Conservation (phyloP, 140 eudicot species). For the Cichorium intybus region DNA sequence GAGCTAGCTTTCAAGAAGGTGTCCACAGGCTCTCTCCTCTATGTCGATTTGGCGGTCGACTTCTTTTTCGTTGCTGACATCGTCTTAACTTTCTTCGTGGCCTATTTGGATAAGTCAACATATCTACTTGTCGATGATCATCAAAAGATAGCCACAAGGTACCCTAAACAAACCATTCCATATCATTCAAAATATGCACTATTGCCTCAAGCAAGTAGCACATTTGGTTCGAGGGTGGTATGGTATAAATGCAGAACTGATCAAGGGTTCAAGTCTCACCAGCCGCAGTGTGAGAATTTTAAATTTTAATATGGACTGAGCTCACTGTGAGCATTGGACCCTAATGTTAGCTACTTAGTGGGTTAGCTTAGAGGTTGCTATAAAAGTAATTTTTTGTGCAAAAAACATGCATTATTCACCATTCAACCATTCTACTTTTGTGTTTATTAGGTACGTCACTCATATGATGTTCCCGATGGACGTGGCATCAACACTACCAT, state of each 20-base stretch:
- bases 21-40: conserved; percentile 58
- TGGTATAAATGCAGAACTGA: no score
- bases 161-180: conserved; percentile 9
- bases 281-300: background rate
- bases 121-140: conserved; percentile 77
- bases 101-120: conserved; percentile 81
- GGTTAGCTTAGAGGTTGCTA: no score
- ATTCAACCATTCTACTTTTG: conserved; percentile 1
- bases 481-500: conserved; percentile 83
- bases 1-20: conserved; percentile 77
- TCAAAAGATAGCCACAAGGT: conserved; percentile 72
- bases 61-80: conserved; percentile 75
- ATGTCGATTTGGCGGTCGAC: conserved; percentile 67
- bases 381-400: background rate
- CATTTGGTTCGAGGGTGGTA: no score
- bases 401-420: background rate
- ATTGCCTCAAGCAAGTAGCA: no score
- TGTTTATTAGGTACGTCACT: conserved; percentile 48
- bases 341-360: background rate
- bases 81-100: conserved; percentile 81
- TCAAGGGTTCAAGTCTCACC: background rate
- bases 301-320: background rate
- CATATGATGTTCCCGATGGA: conserved; percentile 79
- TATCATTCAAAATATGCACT: background rate
- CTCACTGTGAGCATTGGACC: background rate